These are phyloP conservation scores for Haematococcus sp. DNA, from an alignment of 139 green algal genomes.

Conservation along the genomic window DNA sequence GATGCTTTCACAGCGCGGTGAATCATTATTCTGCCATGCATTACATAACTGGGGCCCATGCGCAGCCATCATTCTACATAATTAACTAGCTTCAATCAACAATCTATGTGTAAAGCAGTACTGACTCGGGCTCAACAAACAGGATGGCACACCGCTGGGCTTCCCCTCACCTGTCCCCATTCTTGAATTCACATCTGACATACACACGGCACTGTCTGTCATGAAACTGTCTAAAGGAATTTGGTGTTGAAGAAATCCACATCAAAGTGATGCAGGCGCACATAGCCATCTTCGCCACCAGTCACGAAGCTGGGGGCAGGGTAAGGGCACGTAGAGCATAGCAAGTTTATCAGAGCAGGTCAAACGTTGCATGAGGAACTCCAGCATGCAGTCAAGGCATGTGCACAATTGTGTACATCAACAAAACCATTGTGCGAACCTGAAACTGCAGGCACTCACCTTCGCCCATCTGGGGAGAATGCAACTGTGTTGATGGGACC, in stretches of 20 bases:
- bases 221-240: slow-evolving; percentile 35
- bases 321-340: background rate
- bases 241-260: slow-evolving; percentile 67
- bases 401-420: background rate
- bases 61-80: too few species aligned
- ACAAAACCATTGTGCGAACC: background rate
- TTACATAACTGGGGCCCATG: too few species aligned
- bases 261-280: slow-evolving; percentile 97
- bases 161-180: too few species aligned
- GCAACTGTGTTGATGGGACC: slow-evolving; percentile 95
- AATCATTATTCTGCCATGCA: too few species aligned
- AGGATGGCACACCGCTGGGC: too few species aligned
- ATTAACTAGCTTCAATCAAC: too few species aligned
- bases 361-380: background rate
- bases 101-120: too few species aligned
- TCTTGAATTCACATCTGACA: background rate
- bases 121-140: too few species aligned
- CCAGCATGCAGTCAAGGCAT: background rate
- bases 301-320: slow-evolving; percentile 61
- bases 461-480: slow-evolving; percentile 86
- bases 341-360: too few species aligned
- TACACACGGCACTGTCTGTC: background rate
- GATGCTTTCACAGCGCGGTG: too few species aligned
- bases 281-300: slow-evolving; percentile 95
- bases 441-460: slow-evolving; percentile 26